Percentiles rank a stretch among this genome's conserved stretches.
These are phyloP conservation scores for Strobilomyces echinocephalus DNA, from an alignment of 768 basidiomycete genomes.

Conservation along the genomic window DNA sequence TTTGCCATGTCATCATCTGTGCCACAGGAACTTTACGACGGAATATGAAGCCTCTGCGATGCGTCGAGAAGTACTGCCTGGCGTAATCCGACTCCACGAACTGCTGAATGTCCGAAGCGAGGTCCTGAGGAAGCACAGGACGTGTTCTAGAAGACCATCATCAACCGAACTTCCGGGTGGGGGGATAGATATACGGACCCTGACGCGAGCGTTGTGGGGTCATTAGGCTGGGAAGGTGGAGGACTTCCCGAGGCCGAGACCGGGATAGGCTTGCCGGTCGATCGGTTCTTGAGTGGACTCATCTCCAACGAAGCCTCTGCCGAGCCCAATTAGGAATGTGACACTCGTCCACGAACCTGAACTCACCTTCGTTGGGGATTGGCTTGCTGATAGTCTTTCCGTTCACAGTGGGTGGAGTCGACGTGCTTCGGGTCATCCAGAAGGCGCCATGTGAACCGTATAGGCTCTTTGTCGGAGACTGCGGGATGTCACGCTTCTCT, in stretches of 20 bases:
- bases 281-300: slow-evolving; percentile 69
- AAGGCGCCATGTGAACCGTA: slow-evolving; percentile 34
- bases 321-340: slow-evolving; percentile 1
- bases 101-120: slow-evolving; percentile 80
- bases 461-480: slow-evolving; percentile 44
- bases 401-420: slow-evolving; percentile 42
- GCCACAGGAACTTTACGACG: slow-evolving; percentile 74
- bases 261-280: slow-evolving; percentile 57
- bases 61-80: slow-evolving; percentile 82
- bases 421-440: slow-evolving; percentile 33
- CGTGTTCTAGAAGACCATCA: slow-evolving; percentile 48
- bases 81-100: slow-evolving; percentile 87
- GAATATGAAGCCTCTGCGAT: slow-evolving; percentile 86
- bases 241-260: slow-evolving; percentile 39
- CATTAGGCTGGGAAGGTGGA: slow-evolving; percentile 11
- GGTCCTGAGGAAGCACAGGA: slow-evolving; percentile 73
- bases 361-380: slow-evolving; percentile 63
- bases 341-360: background rate
- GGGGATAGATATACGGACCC: slow-evolving; percentile 44
- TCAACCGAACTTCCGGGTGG: slow-evolving; percentile 1
- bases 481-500: slow-evolving; percentile 33
- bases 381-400: slow-evolving; percentile 68
- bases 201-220: slow-evolving; percentile 50
- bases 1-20: slow-evolving; percentile 92
- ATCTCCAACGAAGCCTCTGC: slow-evolving; percentile 64